Evolutionary conservation across 2,329 filamentous ascomycete genomes (phyloP).

Genomic region (Talaromyces verruculosus): DNA sequence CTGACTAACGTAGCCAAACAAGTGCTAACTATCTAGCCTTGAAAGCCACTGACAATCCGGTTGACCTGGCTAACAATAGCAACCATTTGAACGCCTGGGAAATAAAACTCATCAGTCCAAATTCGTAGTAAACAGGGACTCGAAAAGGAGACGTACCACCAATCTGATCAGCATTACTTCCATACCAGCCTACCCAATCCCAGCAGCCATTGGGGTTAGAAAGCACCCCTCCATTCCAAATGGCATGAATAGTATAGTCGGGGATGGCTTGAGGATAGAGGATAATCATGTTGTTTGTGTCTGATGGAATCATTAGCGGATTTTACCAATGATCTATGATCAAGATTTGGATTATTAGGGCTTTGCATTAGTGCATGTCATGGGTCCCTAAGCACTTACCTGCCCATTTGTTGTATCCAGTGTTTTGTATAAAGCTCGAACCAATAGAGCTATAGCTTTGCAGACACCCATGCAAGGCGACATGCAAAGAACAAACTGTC

Average conservation of each 20-base stretch:
- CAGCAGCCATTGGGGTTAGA: conserved; percentile 24
- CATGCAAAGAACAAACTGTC: conserved; percentile 24
- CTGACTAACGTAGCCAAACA: neutral
- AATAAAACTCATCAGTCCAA: neutral
- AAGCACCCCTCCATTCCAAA: conserved; percentile 21
- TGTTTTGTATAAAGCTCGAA: conserved; percentile 23
- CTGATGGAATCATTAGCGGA: neutral
- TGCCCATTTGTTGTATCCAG: conserved; percentile 25
- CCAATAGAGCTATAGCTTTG: conserved; percentile 21
- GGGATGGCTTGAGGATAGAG: conserved; percentile 20
- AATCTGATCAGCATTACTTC: conserved; percentile 23
- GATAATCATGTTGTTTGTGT: conserved; percentile 23
- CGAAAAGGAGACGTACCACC: neutral
- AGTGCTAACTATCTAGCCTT: neutral
- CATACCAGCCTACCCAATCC: conserved; percentile 25
- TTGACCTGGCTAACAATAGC: conserved; percentile 24
- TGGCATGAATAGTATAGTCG: conserved; percentile 18
- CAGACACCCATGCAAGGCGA: conserved; percentile 25
- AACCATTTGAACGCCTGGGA: conserved; percentile 24
- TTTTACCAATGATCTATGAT: no score
- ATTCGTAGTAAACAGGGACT: neutral
- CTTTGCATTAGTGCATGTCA: no score
- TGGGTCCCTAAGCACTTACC: conserved; percentile 8
- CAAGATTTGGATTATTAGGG: no score
- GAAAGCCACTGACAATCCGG: conserved; percentile 21